These are phyloP conservation scores for Umbelopsis isabellina DNA, from an alignment of 192 early-diverging fungal species.

Conservation along the genomic window DNA sequence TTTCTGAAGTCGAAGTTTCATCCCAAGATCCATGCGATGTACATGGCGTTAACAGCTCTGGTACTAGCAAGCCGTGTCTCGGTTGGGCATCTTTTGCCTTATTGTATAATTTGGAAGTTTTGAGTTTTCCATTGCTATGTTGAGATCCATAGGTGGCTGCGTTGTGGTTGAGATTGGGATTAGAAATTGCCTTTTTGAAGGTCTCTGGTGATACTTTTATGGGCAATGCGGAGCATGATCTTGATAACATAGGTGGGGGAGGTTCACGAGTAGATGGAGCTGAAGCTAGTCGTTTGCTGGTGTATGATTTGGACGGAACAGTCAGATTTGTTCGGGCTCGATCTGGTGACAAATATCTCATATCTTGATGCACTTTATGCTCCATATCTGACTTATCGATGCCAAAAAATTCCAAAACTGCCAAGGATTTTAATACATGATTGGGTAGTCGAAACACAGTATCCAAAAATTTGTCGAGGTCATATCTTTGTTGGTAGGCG, in stretches of 20 bases:
- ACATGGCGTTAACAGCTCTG: not conserved
- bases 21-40: not conserved
- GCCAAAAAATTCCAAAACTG: conserved; percentile 39
- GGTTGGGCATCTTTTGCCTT: not conserved
- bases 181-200: conserved; percentile 15
- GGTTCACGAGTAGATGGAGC: not conserved
- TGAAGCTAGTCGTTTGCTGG: not conserved
- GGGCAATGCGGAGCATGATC: conserved; percentile 1
- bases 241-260: conserved; percentile 1
- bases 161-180: conserved; percentile 16
- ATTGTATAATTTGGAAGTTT: conserved; percentile 7
- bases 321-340: not conserved
- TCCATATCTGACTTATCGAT: conserved; percentile 32
- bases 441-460: conserved; percentile 25
- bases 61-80: not conserved
- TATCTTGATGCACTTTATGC: conserved; percentile 22
- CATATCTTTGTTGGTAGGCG: conserved; percentile 27
- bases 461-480: conserved; percentile 33
- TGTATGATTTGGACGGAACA: not conserved
- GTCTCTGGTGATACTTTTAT: conserved; percentile 2
- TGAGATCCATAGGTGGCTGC: not conserved
- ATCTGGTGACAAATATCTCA: conserved; percentile 9
- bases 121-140: not conserved
- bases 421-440: conserved; percentile 22
- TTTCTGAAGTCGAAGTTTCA: not conserved